Evolutionary conservation across 2,329 filamentous ascomycete species (phyloP).

Genomic region (Fusarium odoratissimum): DNA sequence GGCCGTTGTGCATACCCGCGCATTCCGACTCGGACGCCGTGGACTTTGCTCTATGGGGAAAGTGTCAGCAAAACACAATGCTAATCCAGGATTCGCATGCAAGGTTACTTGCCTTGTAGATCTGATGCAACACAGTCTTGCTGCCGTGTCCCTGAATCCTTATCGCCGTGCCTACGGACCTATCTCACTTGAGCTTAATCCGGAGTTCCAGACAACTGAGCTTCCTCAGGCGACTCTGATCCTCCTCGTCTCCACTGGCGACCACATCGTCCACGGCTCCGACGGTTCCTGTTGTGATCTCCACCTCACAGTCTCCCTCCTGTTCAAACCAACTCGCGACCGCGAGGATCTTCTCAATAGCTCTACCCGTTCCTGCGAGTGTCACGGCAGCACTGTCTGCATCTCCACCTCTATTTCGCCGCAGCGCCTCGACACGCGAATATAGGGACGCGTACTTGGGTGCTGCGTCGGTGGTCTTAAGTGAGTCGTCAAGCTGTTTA

Average conservation of each 20-base stretch:
- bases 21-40: conserved; percentile 33
- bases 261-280: conserved; percentile 76
- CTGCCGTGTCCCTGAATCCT: conserved; percentile 8
- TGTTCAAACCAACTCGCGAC: conserved; percentile 74
- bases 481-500: conserved; percentile 68
- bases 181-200: conserved; percentile 58
- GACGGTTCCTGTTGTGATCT: conserved; percentile 71
- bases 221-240: conserved; percentile 58
- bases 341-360: conserved; percentile 71
- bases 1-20: conserved; percentile 16
- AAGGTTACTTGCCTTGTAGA: conserved; percentile 21
- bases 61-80: conserved; percentile 21
- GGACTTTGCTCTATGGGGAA: background rate
- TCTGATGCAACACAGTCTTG: conserved; percentile 6
- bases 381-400: conserved; percentile 58
- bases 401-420: conserved; percentile 47
- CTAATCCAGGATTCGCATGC: conserved; percentile 5
- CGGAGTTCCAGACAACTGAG: conserved; percentile 64
- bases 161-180: conserved; percentile 3
- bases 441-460: conserved; percentile 60
- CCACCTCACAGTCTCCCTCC: conserved; percentile 68
- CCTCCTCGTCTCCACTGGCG: conserved; percentile 51
- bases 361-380: conserved; percentile 73
- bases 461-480: conserved; percentile 56
- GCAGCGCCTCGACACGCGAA: conserved; percentile 58